Base-by-base conservation (phyloP, 2,329 filamentous ascomycete genomes). In the Aureobasidium sp. region DNA sequence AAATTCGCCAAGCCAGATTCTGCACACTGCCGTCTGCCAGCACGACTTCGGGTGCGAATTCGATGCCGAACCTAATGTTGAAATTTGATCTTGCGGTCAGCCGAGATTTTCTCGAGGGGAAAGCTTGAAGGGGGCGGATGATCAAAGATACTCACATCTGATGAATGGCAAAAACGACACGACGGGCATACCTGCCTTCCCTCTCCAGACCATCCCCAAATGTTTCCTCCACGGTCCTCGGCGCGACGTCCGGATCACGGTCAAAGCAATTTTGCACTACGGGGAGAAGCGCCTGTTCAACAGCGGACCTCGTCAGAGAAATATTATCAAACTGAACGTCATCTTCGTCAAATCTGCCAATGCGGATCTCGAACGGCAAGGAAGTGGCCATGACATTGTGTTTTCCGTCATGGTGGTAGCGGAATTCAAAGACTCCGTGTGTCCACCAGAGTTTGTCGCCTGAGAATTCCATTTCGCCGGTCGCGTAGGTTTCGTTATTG, bases 381-480 rank as follows among this genome's bases (percentile, higher is more conserved):
- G 90, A 96, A 56, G 97, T 87, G 16, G 89, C 83, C 87, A 98
- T 93, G 64, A 95, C 90, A 60, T 86, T 88, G 71, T 98, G 90
- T 63, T 86, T 86, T 53, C 90, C 90, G 61, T 88, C 85, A 70
- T 98, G 93, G 70, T 98, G 93, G 71, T 96, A 96, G 35, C 93
- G 84, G 74, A 98, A 94, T 65, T 98, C 93, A 64, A 95, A 98
- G 3, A 94, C 87, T 52, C 93, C 93, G 57, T 91, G 87, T 0
- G 87, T 95, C 93, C 93, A 98, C 85, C 89, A 98, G 2, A 96
- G 79, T 71, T 95, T 95, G 72, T 97, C 90, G 42, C 93, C 90
- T 8, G 84, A 77, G 65, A 98, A 97, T 11, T 88, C 70, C 64
- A 97, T 84, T 66, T 95, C 89, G 38, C 93, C 93, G 11, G 80